A percentile compares a stretch with the other conserved stretches of the same genome.
These are phyloP conservation scores for Gossypium davidsonii DNA, from an alignment of 441 rosid species.

Conservation along the genomic window DNA sequence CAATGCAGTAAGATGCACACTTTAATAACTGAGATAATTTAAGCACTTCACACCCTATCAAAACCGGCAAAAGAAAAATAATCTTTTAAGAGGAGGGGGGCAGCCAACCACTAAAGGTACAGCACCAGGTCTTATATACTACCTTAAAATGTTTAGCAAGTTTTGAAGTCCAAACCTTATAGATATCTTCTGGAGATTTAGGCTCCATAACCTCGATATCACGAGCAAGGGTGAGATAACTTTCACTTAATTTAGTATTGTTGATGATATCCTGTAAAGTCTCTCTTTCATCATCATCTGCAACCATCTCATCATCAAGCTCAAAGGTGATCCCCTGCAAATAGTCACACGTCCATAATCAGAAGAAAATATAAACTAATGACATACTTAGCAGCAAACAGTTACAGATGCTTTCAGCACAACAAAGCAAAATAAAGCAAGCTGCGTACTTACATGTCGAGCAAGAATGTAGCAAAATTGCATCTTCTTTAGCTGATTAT, in stretches of 20 bases:
- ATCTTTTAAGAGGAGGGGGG: too few relatives aligned
- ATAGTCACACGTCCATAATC: neutral
- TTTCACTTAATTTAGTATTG: conserved; percentile 69
- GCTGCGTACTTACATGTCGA: conserved; percentile 63
- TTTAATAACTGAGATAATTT: neutral
- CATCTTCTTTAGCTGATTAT: conserved; percentile 56
- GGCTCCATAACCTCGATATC: conserved; percentile 99
- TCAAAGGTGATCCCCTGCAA: conserved; percentile 67
- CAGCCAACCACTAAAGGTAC: neutral
- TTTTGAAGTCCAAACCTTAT: conserved; percentile 50
- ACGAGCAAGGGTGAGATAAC: conserved; percentile 91
- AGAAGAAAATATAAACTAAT: neutral
- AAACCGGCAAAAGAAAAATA: neutral
- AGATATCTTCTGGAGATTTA: conserved; percentile 92
- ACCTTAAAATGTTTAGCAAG: neutral
- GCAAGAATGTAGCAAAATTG: conserved; percentile 87
- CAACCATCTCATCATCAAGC: conserved; percentile 64
- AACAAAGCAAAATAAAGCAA: neutral
- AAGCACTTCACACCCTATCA: neutral
- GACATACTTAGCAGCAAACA: neutral
- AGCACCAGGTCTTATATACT: neutral
- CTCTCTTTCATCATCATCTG: conserved; percentile 58
- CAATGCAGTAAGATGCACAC: neutral
- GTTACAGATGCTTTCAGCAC: neutral
- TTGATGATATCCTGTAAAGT: conserved; percentile 76